Evolutionary conservation across 305 asterid species (phyloP), one percentile per base, ranked within the genome.

Genomic region (Ajuga reptans): DNA sequence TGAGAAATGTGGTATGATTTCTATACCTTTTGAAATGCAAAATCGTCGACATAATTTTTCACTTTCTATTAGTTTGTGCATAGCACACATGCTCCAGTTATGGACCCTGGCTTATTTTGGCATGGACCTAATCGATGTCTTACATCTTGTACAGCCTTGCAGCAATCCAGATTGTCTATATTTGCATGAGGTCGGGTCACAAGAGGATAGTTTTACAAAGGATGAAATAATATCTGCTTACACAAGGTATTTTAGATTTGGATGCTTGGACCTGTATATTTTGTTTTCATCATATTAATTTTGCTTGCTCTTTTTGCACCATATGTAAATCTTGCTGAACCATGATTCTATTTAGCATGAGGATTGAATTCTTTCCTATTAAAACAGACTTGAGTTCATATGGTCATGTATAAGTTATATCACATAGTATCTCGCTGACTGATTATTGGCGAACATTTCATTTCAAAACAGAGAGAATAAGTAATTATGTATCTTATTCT

Each of bases 151-250:
- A 45, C 87, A 93, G 99, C 89, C 97, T 66, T 93, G 99, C 88
- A 84, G 79, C 88, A 93, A 93, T 66, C 95, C 91, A 24, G 99
- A 87, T 65, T 93, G 99, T 78, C 79, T 93, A 45, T 93, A 93
- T 77, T 84, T 91, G 90, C 97, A 93, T 71, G 99, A 93, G 76
- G 60, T 82, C 73, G 99, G 97, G 42, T 84, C 89, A 0, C 95
- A 90, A 71, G 97, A 91, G 77, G 96, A 93, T 73, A 91, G 97
- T 79, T 91, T 87, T 66, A 84, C 96, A 2, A 93, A 93, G 78
- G 99, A 93, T 59, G 99, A 93, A 86, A 80, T 89, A 78, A 84
- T 93, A 84, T 86, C 99, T 2, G 90, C 91, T 29, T 84, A 87
- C 76, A 85, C 96, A 75, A 91, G 98, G 96, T 93, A 88, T 47